Evolutionary conservation across 1,284 basidiomycete genomes (phyloP).

Genomic region (Sporisorium graminicola): DNA sequence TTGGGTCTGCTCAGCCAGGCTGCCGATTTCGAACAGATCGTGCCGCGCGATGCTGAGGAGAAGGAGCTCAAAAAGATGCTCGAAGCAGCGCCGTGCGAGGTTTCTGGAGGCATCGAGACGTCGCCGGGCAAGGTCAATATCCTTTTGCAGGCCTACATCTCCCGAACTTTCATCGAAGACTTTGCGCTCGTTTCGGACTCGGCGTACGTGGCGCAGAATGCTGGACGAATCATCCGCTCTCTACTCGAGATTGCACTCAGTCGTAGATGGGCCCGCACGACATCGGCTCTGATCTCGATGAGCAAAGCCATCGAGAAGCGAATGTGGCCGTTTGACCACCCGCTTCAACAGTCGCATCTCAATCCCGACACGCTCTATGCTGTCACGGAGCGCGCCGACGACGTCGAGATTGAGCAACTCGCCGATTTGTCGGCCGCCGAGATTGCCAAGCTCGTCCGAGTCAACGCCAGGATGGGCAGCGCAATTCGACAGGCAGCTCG

Average conservation of each 20-base stretch:
- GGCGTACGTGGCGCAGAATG: conserved; percentile 85
- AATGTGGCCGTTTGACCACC: conserved; percentile 96
- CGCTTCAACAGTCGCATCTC: conserved; percentile 79
- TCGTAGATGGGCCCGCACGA: conserved; percentile 87
- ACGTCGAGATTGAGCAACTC: conserved; percentile 83
- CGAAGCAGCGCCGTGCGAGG: conserved; percentile 72
- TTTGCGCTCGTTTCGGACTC: conserved; percentile 97
- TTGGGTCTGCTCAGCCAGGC: conserved; percentile 87
- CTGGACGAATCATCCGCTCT: conserved; percentile 91
- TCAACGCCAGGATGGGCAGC: conserved; percentile 86
- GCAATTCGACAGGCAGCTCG: conserved; percentile 84
- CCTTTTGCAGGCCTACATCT: conserved; percentile 91
- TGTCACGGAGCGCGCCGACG: conserved; percentile 85
- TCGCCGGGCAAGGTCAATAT: conserved; percentile 94
- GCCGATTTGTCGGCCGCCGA: conserved; percentile 80
- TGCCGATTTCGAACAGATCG: conserved; percentile 97
- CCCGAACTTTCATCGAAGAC: conserved; percentile 84
- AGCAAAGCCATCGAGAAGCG: conserved; percentile 81
- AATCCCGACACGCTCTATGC: conserved; percentile 78
- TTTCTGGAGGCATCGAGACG: conserved; percentile 81
- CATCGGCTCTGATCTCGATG: conserved; percentile 85
- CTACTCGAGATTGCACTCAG: conserved; percentile 94
- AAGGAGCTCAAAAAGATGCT: conserved; percentile 83
- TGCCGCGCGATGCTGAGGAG: conserved; percentile 89
- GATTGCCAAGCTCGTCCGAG: conserved; percentile 85